Percentiles rank a stretch among this genome's conserved stretches.
These are phyloP conservation scores for Aspergillus baeticus DNA, from an alignment of 495 filamentous ascomycete species.

Conservation along the genomic window DNA sequence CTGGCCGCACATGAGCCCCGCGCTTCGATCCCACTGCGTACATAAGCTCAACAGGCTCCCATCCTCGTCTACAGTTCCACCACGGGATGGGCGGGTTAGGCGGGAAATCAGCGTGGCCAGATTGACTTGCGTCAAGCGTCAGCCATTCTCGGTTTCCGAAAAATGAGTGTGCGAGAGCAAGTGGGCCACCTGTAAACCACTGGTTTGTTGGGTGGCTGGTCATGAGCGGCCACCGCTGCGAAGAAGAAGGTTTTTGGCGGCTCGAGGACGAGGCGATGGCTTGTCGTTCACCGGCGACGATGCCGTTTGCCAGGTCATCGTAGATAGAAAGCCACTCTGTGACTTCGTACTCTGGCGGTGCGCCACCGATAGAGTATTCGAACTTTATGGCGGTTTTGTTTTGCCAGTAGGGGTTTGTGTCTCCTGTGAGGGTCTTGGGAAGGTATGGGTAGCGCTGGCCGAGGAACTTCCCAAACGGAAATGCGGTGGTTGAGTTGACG, in stretches of 20 bases:
- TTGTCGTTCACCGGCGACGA: not conserved
- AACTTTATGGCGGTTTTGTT: not conserved
- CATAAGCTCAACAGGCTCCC: slow-evolving; percentile 11
- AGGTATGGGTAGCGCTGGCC: slow-evolving; percentile 9
- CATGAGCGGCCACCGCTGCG: slow-evolving; percentile 3
- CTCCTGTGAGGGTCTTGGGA: slow-evolving; percentile 2
- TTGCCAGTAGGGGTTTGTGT: not conserved
- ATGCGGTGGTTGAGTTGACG: not conserved
- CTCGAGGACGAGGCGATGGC: not conserved
- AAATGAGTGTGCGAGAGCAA: not conserved
- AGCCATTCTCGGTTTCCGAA: slow-evolving; percentile 7
- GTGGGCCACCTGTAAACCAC: slow-evolving; percentile 5
- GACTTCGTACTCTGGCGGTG: not conserved
- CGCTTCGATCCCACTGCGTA: slow-evolving; percentile 3
- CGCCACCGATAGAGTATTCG: slow-evolving; percentile 1
- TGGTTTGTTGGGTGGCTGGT: slow-evolving; percentile 10
- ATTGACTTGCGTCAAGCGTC: slow-evolving; percentile 7
- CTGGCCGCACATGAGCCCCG: too few species aligned
- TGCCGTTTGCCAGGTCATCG: slow-evolving; percentile 1
- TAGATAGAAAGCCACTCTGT: slow-evolving; percentile 3
- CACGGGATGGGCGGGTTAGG: slow-evolving; percentile 10
- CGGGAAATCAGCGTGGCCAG: slow-evolving; percentile 6
- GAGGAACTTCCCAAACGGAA: not conserved
- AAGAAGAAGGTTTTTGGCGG: too few species aligned
- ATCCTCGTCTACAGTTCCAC: slow-evolving; percentile 12